Conservation (phyloP, 2,329 filamentous ascomycete genomes). For the Aureobasidium sp. region DNA sequence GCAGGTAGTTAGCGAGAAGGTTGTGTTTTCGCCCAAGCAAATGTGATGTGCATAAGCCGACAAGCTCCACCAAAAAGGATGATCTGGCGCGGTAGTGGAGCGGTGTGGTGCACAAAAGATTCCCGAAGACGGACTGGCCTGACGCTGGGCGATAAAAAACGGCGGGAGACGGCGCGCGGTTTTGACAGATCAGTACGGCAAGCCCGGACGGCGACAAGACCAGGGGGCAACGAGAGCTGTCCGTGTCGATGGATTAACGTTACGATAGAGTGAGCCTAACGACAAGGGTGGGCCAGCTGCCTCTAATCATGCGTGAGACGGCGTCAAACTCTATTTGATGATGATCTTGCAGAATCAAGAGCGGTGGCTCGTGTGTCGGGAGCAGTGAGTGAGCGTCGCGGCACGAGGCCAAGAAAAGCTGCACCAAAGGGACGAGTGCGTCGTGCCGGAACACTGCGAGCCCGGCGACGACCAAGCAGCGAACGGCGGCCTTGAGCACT, state of each 20-base stretch:
- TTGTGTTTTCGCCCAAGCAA: constrained; percentile 32
- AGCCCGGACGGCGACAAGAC: constrained; percentile 7
- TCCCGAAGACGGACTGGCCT: constrained; percentile 10
- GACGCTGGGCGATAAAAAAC: constrained; percentile 9
- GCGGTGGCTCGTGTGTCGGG: constrained; percentile 3
- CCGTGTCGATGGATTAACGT: neutral
- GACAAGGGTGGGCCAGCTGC: constrained; percentile 4
- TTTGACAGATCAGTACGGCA: constrained; percentile 13
- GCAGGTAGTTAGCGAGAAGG: constrained; percentile 22
- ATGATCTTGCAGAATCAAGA: neutral
- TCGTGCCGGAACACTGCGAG: neutral
- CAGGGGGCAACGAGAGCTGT: neutral
- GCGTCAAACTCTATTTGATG: constrained; percentile 12
- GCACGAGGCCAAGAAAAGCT: constrained; percentile 9
- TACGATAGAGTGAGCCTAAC: constrained; percentile 7
- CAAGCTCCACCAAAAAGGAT: constrained; percentile 23
- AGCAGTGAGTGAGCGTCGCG: constrained; percentile 1
- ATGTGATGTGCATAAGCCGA: constrained; percentile 38
- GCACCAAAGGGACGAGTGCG: neutral
- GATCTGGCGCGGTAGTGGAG: constrained; percentile 24
- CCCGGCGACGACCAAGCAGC: neutral
- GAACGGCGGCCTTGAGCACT: neutral
- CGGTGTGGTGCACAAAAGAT: constrained; percentile 13
- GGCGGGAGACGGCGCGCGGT: constrained; percentile 10
- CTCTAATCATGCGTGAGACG: constrained; percentile 6